phyloP scores from a whole-genome alignment of 2,329 filamentous ascomycete species.

The Fusarium guadeloupense region DNA sequence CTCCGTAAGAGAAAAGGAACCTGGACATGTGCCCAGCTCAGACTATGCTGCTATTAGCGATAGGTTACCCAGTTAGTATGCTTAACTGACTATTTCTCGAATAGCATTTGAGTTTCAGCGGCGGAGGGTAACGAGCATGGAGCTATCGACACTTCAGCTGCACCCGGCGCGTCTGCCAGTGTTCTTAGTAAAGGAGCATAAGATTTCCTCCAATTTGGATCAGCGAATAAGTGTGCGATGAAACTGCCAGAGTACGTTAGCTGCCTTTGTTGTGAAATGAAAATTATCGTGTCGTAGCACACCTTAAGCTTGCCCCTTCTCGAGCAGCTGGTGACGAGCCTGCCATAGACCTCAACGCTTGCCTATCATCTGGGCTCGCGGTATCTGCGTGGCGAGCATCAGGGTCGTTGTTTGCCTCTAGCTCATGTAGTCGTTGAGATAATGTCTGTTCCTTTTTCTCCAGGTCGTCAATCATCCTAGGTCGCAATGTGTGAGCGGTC shows the following conservation, averaged over 20 bases:
- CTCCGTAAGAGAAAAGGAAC: conserved; percentile 8
- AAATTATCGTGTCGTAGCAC: too few relatives aligned
- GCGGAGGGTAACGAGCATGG: conserved; percentile 5
- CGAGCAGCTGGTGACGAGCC: conserved; percentile 9
- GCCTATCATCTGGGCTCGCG: conserved; percentile 12
- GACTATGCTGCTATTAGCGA: neutral
- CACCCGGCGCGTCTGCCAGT: conserved; percentile 2
- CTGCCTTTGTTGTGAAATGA: neutral
- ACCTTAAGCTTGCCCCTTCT: conserved; percentile 22
- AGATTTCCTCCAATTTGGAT: conserved; percentile 16
- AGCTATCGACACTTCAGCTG: neutral
- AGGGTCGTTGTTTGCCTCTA: neutral
- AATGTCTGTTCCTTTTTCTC: conserved; percentile 14
- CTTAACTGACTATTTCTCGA: conserved; percentile 20
- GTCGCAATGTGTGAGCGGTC: rapidly evolving
- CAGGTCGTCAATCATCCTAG: conserved; percentile 5
- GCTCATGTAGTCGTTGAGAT: neutral
- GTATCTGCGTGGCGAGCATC: neutral
- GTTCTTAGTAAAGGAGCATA: conserved; percentile 9
- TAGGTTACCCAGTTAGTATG: rapidly evolving
- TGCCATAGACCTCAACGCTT: conserved; percentile 10
- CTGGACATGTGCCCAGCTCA: conserved; percentile 24
- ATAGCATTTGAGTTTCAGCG: neutral
- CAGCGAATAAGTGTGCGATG: conserved; percentile 10
- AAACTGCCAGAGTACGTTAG: conserved; percentile 6